Evolutionary conservation across 106 monocot genomes (phyloP).

Genomic region (Acanthochlamys bracteata): DNA sequence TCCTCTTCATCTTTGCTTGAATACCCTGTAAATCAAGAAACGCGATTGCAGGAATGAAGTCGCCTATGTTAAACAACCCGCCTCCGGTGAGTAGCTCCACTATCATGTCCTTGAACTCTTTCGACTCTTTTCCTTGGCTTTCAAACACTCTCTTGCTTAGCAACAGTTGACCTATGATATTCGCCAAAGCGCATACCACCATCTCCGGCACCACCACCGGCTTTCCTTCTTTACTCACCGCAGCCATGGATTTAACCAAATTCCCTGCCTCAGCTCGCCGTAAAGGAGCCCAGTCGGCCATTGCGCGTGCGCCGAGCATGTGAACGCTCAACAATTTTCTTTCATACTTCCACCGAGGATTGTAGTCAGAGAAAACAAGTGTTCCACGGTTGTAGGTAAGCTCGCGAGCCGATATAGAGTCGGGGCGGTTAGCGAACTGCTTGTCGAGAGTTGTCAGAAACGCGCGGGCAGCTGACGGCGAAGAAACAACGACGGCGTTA

Average conservation of each 20-base stretch:
- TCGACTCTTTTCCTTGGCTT: slow-evolving; percentile 14
- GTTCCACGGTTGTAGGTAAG: slow-evolving; percentile 30
- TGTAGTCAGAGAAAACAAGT: slow-evolving; percentile 31
- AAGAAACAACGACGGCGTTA: slow-evolving; percentile 32
- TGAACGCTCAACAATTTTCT: slow-evolving; percentile 30
- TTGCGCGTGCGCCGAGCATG: slow-evolving; percentile 25
- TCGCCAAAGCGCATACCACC: slow-evolving; percentile 20
- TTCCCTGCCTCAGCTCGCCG: slow-evolving; percentile 22
- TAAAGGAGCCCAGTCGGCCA: slow-evolving; percentile 23
- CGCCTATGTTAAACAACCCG: slow-evolving; percentile 30
- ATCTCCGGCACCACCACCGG: slow-evolving; percentile 12
- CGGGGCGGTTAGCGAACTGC: slow-evolving; percentile 33
- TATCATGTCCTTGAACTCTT: slow-evolving; percentile 31
- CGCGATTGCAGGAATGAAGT: slow-evolving; percentile 26
- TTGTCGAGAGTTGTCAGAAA: slow-evolving; percentile 31
- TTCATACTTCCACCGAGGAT: slow-evolving; percentile 28
- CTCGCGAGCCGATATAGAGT: slow-evolving; percentile 9
- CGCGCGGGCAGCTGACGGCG: slow-evolving; percentile 22
- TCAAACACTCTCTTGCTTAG: slow-evolving; percentile 30
- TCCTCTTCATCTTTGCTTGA: slow-evolving; percentile 18
- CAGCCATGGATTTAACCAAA: slow-evolving; percentile 21
- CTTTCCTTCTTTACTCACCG: background rate
- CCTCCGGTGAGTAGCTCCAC: slow-evolving; percentile 23
- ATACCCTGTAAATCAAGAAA: slow-evolving; percentile 36
- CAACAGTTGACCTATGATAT: slow-evolving; percentile 30